Conservation (phyloP, 345 rosid species). For the Diplotaxis tenuifolia region DNA sequence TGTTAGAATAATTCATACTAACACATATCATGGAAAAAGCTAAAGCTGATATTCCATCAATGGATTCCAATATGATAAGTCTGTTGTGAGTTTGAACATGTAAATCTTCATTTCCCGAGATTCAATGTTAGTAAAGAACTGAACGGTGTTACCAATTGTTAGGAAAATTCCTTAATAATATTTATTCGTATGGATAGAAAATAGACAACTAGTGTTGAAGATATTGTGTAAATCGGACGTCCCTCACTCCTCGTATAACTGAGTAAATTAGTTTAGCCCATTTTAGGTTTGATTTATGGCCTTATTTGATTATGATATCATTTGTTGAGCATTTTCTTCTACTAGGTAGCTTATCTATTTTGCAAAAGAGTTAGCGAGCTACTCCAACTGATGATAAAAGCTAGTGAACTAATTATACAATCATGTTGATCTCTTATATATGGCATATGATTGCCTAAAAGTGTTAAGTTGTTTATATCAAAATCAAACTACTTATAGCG, state of each 20-base stretch:
- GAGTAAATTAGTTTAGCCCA: background rate
- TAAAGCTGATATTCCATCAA: too few relatives aligned
- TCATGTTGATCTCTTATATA: background rate
- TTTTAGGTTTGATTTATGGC: background rate
- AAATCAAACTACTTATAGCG: background rate
- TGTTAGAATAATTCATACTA: too few relatives aligned
- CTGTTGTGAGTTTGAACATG: too few relatives aligned
- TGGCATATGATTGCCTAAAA: background rate
- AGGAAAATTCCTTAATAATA: too few relatives aligned
- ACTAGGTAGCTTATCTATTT: background rate
- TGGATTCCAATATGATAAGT: too few relatives aligned
- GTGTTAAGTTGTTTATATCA: background rate
- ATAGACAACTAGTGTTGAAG: too few relatives aligned
- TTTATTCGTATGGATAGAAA: too few relatives aligned
- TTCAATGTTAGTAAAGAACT: too few relatives aligned
- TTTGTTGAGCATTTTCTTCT: background rate
- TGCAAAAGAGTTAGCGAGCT: slow-evolving; percentile 1
- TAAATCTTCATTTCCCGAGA: too few relatives aligned
- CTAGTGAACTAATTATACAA: background rate
- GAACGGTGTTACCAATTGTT: too few relatives aligned
- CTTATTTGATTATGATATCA: background rate
- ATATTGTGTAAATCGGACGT: background rate
- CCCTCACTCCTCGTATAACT: background rate
- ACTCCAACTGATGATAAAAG: background rate
- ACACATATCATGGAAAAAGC: too few relatives aligned